These are phyloP conservation scores for Wickerhamiella australiensis DNA, from an alignment of 805 yeast genomes.

Conservation along the genomic window DNA sequence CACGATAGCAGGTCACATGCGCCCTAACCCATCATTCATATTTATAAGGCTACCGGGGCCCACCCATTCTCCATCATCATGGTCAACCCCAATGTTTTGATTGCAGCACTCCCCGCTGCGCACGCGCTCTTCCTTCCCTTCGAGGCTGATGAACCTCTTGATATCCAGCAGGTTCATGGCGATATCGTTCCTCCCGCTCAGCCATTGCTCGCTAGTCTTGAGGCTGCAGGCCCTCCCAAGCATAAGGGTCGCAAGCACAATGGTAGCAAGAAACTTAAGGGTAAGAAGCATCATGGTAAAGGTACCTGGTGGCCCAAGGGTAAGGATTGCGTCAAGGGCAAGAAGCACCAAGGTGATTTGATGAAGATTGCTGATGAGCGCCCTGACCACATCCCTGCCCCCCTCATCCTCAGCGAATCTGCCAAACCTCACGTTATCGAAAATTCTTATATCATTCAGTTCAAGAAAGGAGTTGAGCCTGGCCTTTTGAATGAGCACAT, in stretches of 20 bases:
- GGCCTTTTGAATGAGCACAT: constrained; percentile 53
- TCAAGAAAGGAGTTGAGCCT: constrained; percentile 50
- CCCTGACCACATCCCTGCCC: constrained; percentile 28
- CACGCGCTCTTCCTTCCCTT: constrained; percentile 23
- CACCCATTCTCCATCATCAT: constrained; percentile 15
- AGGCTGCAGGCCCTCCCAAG: constrained; percentile 3
- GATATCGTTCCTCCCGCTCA: constrained; percentile 8
- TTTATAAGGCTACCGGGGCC: constrained; percentile 1
- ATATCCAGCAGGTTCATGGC: constrained; percentile 5
- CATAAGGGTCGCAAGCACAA: constrained; percentile 3
- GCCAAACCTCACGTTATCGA: constrained; percentile 27
- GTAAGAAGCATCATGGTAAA: constrained; percentile 6
- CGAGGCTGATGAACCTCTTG: constrained; percentile 9
- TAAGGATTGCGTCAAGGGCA: constrained; percentile 4
- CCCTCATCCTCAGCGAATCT: constrained; percentile 36
- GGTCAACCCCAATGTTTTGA: constrained; percentile 21
- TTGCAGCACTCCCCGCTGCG: constrained; percentile 18
- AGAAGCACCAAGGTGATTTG: constrained; percentile 1
- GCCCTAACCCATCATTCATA: constrained; percentile 11
- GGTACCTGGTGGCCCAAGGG: not conserved
- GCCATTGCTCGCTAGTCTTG: constrained; percentile 4
- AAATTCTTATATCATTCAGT: constrained; percentile 59
- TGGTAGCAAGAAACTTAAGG: not conserved
- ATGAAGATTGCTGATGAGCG: constrained; percentile 8
- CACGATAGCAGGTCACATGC: constrained; percentile 1